These are phyloP conservation scores for Aaosphaeria arxii DNA, from an alignment of 2,329 filamentous ascomycete genomes.

Conservation along the genomic window DNA sequence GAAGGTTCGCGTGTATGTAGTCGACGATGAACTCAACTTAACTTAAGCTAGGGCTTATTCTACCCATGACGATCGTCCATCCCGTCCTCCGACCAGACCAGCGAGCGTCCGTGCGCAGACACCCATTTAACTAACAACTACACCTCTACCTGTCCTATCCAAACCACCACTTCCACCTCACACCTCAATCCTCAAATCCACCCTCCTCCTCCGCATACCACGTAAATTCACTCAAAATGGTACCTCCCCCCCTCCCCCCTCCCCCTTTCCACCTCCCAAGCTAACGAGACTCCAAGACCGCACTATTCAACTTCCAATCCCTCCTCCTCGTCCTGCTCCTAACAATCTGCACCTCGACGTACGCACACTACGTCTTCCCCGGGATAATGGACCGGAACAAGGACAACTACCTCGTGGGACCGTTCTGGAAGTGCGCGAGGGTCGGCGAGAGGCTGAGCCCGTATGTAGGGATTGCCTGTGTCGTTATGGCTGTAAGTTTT, in stretches of 20 bases:
- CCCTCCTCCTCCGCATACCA: too few relatives aligned
- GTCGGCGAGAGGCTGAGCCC: constrained; percentile 91
- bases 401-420: constrained; percentile 73
- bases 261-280: neutral
- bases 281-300: constrained; percentile 62
- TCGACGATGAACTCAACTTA: too few relatives aligned
- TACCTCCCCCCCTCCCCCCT: neutral
- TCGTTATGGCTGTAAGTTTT: constrained; percentile 78
- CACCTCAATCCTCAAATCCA: too few relatives aligned
- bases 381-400: constrained; percentile 90
- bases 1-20: too few relatives aligned
- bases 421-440: constrained; percentile 94
- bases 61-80: too few relatives aligned
- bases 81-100: too few relatives aligned
- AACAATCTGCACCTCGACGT: constrained; percentile 92
- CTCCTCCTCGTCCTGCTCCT: constrained; percentile 92
- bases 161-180: too few relatives aligned
- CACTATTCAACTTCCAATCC: constrained; percentile 98
- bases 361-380: constrained; percentile 80
- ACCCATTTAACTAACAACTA: too few relatives aligned
- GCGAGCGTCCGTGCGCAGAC: too few relatives aligned
- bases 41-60: too few relatives aligned
- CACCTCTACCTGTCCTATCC: too few relatives aligned
- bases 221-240: too few relatives aligned
- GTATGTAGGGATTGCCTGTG: constrained; percentile 90